Base-by-base conservation (phyloP, 2,329 filamentous ascomycete species). In the Nannizziopsis barbatae region DNA sequence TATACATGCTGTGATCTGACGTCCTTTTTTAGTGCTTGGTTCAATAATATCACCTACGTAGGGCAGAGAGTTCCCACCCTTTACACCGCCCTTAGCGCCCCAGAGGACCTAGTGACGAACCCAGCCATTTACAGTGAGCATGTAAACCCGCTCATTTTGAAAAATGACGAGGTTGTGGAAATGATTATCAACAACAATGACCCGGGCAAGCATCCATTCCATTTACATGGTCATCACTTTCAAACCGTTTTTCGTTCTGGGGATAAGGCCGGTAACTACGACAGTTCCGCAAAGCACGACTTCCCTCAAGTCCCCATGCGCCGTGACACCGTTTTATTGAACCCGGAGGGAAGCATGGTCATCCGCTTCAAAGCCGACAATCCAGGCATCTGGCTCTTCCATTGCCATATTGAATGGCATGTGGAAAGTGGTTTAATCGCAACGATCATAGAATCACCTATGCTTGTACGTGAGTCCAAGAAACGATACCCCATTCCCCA, bases 321-420 rank as follows among this genome's bases (percentile, higher is more conserved):
- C 10, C 63, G 75, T 42, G 75, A 78, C 53, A 73, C 70, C 0
- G 53, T 76, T n/a, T 65, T 75, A 54, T 69, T 76, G 0, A 59
- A 62, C 0, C 74, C 73, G 1, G 66, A 72, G 36, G 70, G 74
- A 3, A 68, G 75, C 55, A 65, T 74, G 41, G 73, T 76, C 3
- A 61, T 78, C 6, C 65, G 75, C 3, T 77, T 77, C 61, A 58
- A 62, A 12, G 69, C 72, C 20, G 68, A 75, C 52, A 76, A 76
- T 52, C 70, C 70, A 22, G 70, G 61, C 22, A 58, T 70, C 10
- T 70, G 67, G 65, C 49, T 70, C 1, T 71, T 71, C 56, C 68
- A 72, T 54, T 71, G 69, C 53, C 68, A 71, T 50, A 67, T 71
- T 39, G 69, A 72, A 55, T 72, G 70, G 70, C 74, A 77, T 56